Evolutionary conservation across 2,329 filamentous ascomycete species (phyloP), one percentile per base, ranked within the genome.

Genomic region (Aspergillus versicolor): DNA sequence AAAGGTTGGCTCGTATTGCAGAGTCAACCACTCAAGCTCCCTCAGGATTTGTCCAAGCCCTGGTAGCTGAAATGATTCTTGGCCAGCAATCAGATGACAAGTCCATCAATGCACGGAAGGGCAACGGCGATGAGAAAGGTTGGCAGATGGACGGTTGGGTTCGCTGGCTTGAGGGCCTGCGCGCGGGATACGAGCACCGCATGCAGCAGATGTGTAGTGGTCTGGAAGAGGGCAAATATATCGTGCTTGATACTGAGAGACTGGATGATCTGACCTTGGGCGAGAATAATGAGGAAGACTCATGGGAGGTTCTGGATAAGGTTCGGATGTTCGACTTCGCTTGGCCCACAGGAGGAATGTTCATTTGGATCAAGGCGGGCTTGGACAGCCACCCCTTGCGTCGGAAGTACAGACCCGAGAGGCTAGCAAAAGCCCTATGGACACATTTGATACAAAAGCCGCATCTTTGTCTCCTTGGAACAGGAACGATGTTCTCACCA

Each of bases 101-200:
- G n/a, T 70, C 77, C 65, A 61, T 74, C 17, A 41, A 40, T 61
- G 67, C 56, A 8, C 63, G 75, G 72, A 61, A 53, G 17, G 13
- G 30, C 30, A 58, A 79, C 69, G 76, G 75, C 72, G 60, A 79
- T 57, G 81, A 84, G 40, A 77, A 80, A 45, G 82, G 89, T 57
- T 97, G 92, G 92, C 82, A 90, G 67, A 85, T 88, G 61, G 86
- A 87, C 59, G 92, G 92, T 62, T 97, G 91, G 91, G 88, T 96
- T 13, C 88, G 90, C 63, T 97, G 92, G 92, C 85, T 97, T 22
- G 89, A 88, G 59, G 91, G 92, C 7, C 82, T 97, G 13, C 85
- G 92, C 24, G 90, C 88, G 56, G 84, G 86, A 65, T 97, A 97
- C 75, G 90, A 96, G 77, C 81, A 87, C 41, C 86, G 92, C 58